Evolutionary conservation across 768 basidiomycete species (phyloP), one percentile per base, ranked within the genome.

Genomic region (Podaxis sp.): DNA sequence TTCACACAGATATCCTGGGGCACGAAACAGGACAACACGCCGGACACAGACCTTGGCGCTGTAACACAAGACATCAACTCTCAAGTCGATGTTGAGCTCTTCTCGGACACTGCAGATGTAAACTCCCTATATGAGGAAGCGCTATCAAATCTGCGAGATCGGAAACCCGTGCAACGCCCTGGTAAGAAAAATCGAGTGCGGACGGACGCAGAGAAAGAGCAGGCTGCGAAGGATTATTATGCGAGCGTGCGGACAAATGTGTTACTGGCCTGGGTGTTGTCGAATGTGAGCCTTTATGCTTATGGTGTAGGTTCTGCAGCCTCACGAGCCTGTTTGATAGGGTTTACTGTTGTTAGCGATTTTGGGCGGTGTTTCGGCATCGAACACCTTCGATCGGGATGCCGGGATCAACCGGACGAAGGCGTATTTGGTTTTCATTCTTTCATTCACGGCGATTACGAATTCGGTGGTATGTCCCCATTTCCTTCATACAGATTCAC

Each of bases 81-180:
- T 13, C 87, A 92, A 67, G 94, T 96, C 51, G 93, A 95, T 70
- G 88, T 96, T 55, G 92, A 95, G 73, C 84, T 96, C 74, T 82
- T 90, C 24, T 87, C 90, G 0, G 89, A 92, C 64, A 85, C 88
- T 15, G 90, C 88, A 1, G 93, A 94, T 70, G 86, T 90, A 55
- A 91, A 95, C 70, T 85, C 83, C 52, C 86, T 92, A 44, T 96
- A 97, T 67, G 87, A 92, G 69, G 93, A 95, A 68, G 88, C 93
- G 0, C 77, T 95, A 44, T 82, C 83, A 36, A 93, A 93, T 68
- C 77, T 96, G 38, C 72, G 76, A 1, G 73, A 75, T 49, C 73
- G 75, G 2, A 71, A 74, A 28, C 75, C 74, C 22, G 69, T 74
- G 30, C 72, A 74, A 36, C 70, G 68, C 28, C 68, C 67, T 13